Conservation (phyloP, 2,329 filamentous ascomycete species). For the Phoma sp. region DNA sequence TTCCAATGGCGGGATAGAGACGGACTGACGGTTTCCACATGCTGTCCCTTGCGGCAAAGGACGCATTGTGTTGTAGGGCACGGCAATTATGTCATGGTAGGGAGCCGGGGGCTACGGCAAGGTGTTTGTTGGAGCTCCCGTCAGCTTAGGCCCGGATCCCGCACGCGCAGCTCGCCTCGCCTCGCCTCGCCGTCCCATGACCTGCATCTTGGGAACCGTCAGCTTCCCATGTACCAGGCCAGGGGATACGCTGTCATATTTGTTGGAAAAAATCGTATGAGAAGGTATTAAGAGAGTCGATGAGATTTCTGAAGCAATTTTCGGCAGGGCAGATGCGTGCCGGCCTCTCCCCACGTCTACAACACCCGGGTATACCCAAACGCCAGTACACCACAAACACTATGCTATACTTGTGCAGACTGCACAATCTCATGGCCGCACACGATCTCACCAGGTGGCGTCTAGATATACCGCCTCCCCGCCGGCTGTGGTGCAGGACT, state of each 20-base stretch:
- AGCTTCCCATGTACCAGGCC: not conserved
- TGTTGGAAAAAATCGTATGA: not conserved
- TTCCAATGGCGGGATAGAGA: slow-evolving; percentile 33
- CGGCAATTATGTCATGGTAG: slow-evolving; percentile 41
- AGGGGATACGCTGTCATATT: not conserved
- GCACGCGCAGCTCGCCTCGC: slow-evolving; percentile 2
- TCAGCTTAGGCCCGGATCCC: slow-evolving; percentile 5
- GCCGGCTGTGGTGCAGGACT: slow-evolving; percentile 6
- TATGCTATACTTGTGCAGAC: not conserved
- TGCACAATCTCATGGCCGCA: not conserved
- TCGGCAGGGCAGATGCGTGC: slow-evolving; percentile 7
- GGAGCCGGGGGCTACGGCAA: slow-evolving; percentile 4
- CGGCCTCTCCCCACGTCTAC: slow-evolving; percentile 3
- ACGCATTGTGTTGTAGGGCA: slow-evolving; percentile 41
- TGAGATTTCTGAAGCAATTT: not conserved
- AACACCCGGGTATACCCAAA: slow-evolving; percentile 14
- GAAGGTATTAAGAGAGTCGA: not conserved
- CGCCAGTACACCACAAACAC: slow-evolving; percentile 8
- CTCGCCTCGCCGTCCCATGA: not conserved
- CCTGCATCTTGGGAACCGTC: not conserved
- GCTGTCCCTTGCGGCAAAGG: slow-evolving; percentile 40
- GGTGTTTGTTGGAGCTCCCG: slow-evolving; percentile 8
- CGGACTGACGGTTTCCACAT: slow-evolving; percentile 48
- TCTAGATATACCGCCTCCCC: slow-evolving; percentile 4
- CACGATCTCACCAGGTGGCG: not conserved